These are phyloP conservation scores for Phylloporus scabripes DNA, from an alignment of 768 basidiomycete species.

Conservation along the genomic window DNA sequence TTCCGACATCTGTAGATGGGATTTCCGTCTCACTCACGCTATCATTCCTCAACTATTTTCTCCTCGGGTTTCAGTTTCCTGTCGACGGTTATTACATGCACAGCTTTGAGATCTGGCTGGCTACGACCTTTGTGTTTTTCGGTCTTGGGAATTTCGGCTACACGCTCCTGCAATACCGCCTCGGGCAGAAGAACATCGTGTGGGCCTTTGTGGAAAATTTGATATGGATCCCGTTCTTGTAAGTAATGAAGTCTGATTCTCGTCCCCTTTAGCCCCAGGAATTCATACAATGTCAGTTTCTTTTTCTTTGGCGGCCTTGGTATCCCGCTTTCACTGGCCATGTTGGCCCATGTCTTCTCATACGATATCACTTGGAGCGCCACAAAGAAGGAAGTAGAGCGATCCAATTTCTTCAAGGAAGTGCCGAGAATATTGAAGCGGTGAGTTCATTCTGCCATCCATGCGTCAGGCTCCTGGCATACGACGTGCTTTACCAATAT, in stretches of 20 bases:
- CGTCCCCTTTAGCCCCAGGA: neutral
- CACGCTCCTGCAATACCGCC: constrained; percentile 65
- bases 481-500: neutral
- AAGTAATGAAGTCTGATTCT: constrained; percentile 9
- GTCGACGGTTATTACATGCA: constrained; percentile 76
- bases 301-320: constrained; percentile 56
- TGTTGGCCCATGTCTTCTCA: constrained; percentile 52
- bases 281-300: constrained; percentile 26
- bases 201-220: constrained; percentile 25
- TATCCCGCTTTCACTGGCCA: constrained; percentile 48
- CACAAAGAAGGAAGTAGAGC: constrained; percentile 78
- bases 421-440: constrained; percentile 71
- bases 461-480: neutral
- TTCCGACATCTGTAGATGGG: constrained; percentile 30
- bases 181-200: constrained; percentile 39
- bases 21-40: constrained; percentile 66
- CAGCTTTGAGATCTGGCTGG: constrained; percentile 77
- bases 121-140: constrained; percentile 72
- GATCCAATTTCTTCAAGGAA: constrained; percentile 88
- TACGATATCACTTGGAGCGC: constrained; percentile 56
- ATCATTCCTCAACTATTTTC: constrained; percentile 63
- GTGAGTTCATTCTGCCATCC: constrained; percentile 12
- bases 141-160: constrained; percentile 69
- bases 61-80: constrained; percentile 67
- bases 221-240: constrained; percentile 36